Conservation (phyloP, 805 yeast genomes). For the Ogataea angusta region DNA sequence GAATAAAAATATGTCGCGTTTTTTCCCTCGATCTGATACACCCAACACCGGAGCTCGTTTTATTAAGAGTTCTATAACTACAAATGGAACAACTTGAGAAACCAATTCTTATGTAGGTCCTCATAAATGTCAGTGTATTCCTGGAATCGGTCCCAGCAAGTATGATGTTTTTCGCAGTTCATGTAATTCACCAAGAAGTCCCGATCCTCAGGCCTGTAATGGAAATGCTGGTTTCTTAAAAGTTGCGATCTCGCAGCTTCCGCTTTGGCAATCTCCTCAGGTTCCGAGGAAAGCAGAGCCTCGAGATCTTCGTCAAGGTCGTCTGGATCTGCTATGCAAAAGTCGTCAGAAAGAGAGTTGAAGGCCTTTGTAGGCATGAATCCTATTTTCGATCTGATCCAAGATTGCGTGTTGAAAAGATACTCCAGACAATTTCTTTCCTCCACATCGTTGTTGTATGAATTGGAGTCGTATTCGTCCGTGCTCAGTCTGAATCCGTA, state of each 20-base stretch:
- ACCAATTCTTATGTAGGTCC: conserved; percentile 34
- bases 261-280: conserved; percentile 8
- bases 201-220: conserved; percentile 35
- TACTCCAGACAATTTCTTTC: conserved; percentile 40
- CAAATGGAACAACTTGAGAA: conserved; percentile 19
- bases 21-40: background rate
- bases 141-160: conserved; percentile 41
- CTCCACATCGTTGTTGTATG: conserved; percentile 38
- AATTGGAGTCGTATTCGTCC: conserved; percentile 30
- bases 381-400: conserved; percentile 40
- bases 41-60: conserved; percentile 2
- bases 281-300: conserved; percentile 16
- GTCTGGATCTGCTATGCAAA: conserved; percentile 34
- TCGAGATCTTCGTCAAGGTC: conserved; percentile 25
- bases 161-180: conserved; percentile 37
- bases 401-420: conserved; percentile 34
- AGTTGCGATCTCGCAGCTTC: conserved; percentile 13
- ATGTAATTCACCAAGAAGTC: conserved; percentile 40
- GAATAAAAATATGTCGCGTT: conserved; percentile 5
- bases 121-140: conserved; percentile 33
- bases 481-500: conserved; percentile 28
- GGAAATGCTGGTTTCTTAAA: conserved; percentile 27
- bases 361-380: conserved; percentile 38
- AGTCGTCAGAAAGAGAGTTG: conserved; percentile 37
- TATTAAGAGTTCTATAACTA: background rate